Conservation (phyloP, 805 yeast genomes). For the Vanderwaltozyma tropicalis region DNA sequence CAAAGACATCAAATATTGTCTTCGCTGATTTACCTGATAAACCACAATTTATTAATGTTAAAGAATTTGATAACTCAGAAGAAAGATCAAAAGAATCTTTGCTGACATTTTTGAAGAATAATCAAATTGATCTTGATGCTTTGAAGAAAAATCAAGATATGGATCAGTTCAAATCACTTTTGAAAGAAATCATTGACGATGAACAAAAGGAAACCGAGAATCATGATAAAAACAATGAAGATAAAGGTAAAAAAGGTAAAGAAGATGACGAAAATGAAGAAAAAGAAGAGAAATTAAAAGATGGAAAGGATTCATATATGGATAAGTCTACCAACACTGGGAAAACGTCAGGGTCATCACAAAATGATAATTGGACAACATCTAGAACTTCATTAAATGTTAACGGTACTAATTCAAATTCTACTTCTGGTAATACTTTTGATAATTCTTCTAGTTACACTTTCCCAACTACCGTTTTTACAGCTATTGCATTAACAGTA, state of each 20-base stretch:
- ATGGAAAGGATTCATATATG: background rate
- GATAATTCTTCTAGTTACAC: slow-evolving; percentile 5
- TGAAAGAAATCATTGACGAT: slow-evolving; percentile 9
- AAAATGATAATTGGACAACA: too few species aligned
- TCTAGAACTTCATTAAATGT: background rate
- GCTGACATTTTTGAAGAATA: slow-evolving; percentile 2
- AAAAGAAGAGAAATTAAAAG: background rate
- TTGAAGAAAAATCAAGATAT: slow-evolving; percentile 6
- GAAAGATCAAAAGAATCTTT: background rate
- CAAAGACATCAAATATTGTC: slow-evolving; percentile 9
- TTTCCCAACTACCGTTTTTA: slow-evolving; percentile 8
- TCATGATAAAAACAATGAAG: slow-evolving; percentile 1
- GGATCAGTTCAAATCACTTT: slow-evolving; percentile 5
- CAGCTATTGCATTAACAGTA: slow-evolving; percentile 6
- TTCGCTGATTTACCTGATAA: slow-evolving; percentile 13
- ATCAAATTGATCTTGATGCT: slow-evolving; percentile 1
- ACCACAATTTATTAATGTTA: slow-evolving; percentile 12
- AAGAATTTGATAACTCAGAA: slow-evolving; percentile 6
- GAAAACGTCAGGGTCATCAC: too few species aligned
- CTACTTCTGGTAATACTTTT: background rate
- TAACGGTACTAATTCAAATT: background rate
- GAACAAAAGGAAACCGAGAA: slow-evolving; percentile 1
- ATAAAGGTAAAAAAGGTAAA: background rate
- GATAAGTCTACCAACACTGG: too few species aligned
- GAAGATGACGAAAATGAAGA: slow-evolving; percentile 2